A percentile compares a stretch with the other conserved stretches of the same genome.
Conservation (phyloP, 2,329 filamentous ascomycete genomes). For the Neopestalotiopsis clavispora region DNA sequence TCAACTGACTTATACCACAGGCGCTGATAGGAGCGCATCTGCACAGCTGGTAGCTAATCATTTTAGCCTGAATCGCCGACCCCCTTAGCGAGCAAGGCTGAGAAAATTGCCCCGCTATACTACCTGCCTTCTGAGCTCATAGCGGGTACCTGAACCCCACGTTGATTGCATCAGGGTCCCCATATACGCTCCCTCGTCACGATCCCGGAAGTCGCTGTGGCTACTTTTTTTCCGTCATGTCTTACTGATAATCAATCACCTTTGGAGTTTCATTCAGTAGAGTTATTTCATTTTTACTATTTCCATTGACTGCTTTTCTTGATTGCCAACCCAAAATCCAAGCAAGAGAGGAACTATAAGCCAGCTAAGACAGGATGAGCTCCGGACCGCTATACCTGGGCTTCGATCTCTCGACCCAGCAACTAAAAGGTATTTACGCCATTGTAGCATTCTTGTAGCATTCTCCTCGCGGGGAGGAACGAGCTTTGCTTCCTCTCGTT, state of each 20-base stretch:
- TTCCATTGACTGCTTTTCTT: not conserved
- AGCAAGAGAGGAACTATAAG: not conserved
- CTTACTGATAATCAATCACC: not conserved
- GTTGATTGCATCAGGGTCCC: slow-evolving; percentile 19
- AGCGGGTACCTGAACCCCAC: slow-evolving; percentile 16
- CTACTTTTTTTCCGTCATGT: not conserved
- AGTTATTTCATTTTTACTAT: not conserved
- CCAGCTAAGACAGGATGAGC: slow-evolving; percentile 34
- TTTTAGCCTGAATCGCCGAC: slow-evolving; percentile 9
- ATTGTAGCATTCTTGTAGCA: not conserved
- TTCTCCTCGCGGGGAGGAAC: not conserved
- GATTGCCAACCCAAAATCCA: not conserved
- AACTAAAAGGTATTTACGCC: slow-evolving; percentile 75
- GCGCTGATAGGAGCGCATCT: slow-evolving; percentile 13
- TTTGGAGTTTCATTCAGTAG: not conserved
- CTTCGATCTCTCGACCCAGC: slow-evolving; percentile 95
- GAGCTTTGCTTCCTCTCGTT: slow-evolving; percentile 10
- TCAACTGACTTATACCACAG: not conserved
- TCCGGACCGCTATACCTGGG: slow-evolving; percentile 78
- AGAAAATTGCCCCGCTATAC: slow-evolving; percentile 2
- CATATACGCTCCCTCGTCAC: not conserved
- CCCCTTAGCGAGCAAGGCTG: not conserved
- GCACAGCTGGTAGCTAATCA: not conserved
- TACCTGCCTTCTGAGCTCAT: slow-evolving; percentile 4
- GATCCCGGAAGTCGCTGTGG: not conserved